These are phyloP conservation scores for Penicillium sp. DNA, from an alignment of 2,329 filamentous ascomycete species.

Conservation along the genomic window DNA sequence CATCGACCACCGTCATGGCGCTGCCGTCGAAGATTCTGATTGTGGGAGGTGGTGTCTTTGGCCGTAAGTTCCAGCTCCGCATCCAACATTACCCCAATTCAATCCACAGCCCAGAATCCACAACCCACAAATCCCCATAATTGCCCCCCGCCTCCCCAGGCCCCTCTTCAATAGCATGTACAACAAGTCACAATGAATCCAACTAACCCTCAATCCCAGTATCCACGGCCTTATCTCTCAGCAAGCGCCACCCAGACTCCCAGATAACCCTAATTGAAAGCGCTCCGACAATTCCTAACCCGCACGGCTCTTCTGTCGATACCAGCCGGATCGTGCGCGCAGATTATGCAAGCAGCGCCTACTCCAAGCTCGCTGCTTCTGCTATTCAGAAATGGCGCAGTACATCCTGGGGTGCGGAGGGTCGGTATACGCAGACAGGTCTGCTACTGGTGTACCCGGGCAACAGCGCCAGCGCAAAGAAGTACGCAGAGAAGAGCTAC, in stretches of 20 bases:
- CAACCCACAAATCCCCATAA: neutral
- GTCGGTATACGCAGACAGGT: slow-evolving; percentile 46
- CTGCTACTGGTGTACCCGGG: slow-evolving; percentile 42
- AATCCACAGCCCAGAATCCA: neutral
- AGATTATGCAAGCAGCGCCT: slow-evolving; percentile 80
- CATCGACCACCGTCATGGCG: slow-evolving; percentile 18
- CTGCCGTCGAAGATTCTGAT: slow-evolving; percentile 41
- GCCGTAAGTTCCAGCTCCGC: slow-evolving; percentile 33
- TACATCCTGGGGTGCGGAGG: slow-evolving; percentile 45
- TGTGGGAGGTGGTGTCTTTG: slow-evolving; percentile 45
- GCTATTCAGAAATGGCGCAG: slow-evolving; percentile 69
- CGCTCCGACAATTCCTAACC: slow-evolving; percentile 55
- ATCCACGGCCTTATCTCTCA: slow-evolving; percentile 69
- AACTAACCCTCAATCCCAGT: slow-evolving; percentile 37
- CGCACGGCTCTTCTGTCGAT: slow-evolving; percentile 61
- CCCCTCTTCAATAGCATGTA: neutral
- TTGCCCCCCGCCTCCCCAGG: neutral
- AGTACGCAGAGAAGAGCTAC: slow-evolving; percentile 42
- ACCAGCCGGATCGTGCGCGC: slow-evolving; percentile 63
- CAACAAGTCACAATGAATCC: neutral
- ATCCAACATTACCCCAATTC: neutral
- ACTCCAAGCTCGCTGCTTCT: slow-evolving; percentile 69
- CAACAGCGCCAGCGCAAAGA: slow-evolving; percentile 28
- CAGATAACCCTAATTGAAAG: slow-evolving; percentile 61
- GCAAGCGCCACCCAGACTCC: slow-evolving; percentile 55